Evolutionary conservation across 2,329 filamentous ascomycete genomes (phyloP), one percentile per base, ranked within the genome.

Genomic region (Alternaria brassicicola): DNA sequence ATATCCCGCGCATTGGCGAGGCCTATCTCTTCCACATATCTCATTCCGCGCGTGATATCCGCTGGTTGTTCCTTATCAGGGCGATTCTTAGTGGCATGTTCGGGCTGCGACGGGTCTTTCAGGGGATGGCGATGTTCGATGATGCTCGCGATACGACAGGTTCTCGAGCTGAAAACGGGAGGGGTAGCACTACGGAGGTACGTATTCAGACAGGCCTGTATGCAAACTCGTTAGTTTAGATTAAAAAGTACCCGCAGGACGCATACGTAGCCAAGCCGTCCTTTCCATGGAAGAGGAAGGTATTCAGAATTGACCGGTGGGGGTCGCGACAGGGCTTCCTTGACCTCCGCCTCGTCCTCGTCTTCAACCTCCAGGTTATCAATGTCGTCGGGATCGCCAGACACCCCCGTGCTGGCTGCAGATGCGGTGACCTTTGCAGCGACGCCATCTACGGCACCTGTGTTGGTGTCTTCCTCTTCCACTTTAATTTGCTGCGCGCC

Each of bases 61-160:
- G 91, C 83, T 1, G 89, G 84, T 70, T 93, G 80, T 0, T 83
- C 82, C 70, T 87, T 91, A 74, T 97, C 91, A 0, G 92, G 93
- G 1, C 92, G 85, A 68, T 97, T 97, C 77, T 95, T 96, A 17
- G 86, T 93, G 0, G 90, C 71, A 75, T 97, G 93, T 62, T 92
- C 88, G 0, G 92, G 91, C 67, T 90, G 86, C 0, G 84, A 84
- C 0, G 91, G 89, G 64, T 97, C 88, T 65, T 83, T 83, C 2
- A 97, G 82, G 0, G 93, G 92, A 76, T 97, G 87, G 8, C 92
- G 88, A 69, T 97, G 92, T 56, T 97, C 93, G 10, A 97, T 74
- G 41, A 98, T 97, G 1, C 92, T 96, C 1, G 91, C 84, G 61
- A 98, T 94, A 28, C 93, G 90, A 73, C 93, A 97, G 0, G 94